Conservation (phyloP, 495 filamentous ascomycete genomes). For the Podospora anserina region DNA sequence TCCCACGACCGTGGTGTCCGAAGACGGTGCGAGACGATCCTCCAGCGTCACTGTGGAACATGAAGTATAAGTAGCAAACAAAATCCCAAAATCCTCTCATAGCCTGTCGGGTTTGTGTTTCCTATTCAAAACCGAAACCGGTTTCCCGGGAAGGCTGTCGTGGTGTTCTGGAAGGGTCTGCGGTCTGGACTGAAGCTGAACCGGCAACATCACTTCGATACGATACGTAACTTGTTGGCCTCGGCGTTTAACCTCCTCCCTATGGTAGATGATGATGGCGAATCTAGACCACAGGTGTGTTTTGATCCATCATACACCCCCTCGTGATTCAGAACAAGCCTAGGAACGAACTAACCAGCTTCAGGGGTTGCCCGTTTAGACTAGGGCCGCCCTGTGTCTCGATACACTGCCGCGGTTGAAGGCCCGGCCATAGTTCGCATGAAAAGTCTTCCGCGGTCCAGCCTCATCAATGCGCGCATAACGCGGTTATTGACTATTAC, state of each 20-base stretch:
- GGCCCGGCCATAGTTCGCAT: background rate
- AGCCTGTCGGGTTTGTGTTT: background rate
- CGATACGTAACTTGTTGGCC: too few species aligned
- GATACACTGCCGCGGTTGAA: background rate
- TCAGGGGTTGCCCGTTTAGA: background rate
- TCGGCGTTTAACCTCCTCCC: too few species aligned
- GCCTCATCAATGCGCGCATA: background rate
- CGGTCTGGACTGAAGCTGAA: background rate
- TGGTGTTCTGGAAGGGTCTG: background rate
- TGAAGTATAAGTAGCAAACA: background rate
- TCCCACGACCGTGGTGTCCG: too few species aligned
- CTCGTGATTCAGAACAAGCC: background rate
- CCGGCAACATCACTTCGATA: too few species aligned
- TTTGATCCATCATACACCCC: background rate
- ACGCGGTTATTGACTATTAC: background rate
- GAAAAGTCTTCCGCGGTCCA: background rate
- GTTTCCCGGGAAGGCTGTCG: too few species aligned
- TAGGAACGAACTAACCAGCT: background rate
- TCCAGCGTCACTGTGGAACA: background rate
- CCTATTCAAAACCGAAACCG: background rate
- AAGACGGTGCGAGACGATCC: too few species aligned
- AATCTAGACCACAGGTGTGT: too few species aligned
- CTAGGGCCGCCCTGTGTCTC: background rate
- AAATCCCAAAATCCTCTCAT: background rate
- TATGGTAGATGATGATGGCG: too few species aligned